phyloP scores from a whole-genome alignment of 2,329 filamentous ascomycete genomes.

The Leptographium lundbergii region DNA sequence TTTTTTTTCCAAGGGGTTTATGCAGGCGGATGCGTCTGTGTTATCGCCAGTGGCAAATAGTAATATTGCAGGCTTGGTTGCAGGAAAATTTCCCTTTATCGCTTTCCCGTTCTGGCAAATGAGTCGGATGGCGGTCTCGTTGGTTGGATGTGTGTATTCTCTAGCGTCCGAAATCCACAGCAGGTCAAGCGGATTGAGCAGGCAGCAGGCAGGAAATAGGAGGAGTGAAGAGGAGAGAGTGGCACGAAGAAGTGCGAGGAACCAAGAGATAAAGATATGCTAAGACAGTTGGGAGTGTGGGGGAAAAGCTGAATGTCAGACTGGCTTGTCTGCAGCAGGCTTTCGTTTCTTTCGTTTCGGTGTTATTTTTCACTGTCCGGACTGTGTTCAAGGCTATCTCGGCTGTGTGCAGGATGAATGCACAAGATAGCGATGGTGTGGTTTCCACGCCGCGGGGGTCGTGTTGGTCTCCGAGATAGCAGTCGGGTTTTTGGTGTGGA shows the following conservation, averaged over 20 bases:
- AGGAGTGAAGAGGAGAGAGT: background rate
- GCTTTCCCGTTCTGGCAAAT: background rate
- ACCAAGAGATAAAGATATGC: background rate
- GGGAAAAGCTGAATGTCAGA: background rate
- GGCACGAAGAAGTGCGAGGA: background rate
- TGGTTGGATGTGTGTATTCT: background rate
- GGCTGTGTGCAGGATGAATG: background rate
- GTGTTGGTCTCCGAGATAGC: background rate
- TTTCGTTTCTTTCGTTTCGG: background rate
- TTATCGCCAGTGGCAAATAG: constrained; percentile 2
- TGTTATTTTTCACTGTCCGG: background rate
- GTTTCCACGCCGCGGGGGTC: background rate
- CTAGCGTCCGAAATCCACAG: background rate
- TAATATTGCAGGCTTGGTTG: background rate
- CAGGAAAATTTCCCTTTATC: background rate
- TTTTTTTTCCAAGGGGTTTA: background rate
- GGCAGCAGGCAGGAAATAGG: background rate
- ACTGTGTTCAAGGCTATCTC: background rate
- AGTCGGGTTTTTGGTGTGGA: background rate
- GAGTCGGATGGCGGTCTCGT: background rate
- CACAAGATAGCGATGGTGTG: background rate
- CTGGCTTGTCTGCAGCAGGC: background rate
- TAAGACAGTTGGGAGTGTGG: background rate
- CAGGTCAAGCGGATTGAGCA: background rate
- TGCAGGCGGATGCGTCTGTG: background rate